Percentiles rank a stretch among this genome's conserved stretches.
phyloP scores from a whole-genome alignment of 352 stramenopile genomes.

The Globisporangium abappressorium region DNA sequence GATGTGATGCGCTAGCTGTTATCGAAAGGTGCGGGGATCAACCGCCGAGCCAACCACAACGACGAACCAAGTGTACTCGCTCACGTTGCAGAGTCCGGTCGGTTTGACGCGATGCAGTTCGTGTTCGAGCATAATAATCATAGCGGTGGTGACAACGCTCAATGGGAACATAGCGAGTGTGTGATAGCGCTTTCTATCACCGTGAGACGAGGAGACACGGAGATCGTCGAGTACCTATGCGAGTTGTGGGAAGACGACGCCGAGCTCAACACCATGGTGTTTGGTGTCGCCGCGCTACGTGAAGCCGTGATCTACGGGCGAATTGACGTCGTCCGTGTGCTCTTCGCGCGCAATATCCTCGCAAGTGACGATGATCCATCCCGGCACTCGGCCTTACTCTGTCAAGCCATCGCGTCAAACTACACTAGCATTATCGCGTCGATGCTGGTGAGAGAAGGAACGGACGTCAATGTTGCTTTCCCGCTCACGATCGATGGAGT shows the following conservation, averaged over 20 bases:
- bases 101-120: neutral
- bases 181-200: neutral
- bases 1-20: constrained; percentile 2
- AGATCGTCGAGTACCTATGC: constrained; percentile 5
- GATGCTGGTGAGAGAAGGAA: neutral
- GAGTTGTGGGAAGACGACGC: neutral
- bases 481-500: neutral
- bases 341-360: neutral
- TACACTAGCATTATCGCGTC: neutral
- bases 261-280: neutral
- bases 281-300: neutral
- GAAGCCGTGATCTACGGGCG: neutral
- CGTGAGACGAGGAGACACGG: neutral
- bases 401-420: neutral
- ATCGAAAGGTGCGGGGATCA: neutral
- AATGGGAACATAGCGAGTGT: neutral
- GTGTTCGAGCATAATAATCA: neutral
- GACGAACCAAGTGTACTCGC: neutral
- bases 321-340: neutral
- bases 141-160: neutral
- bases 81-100: neutral
- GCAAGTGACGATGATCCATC: neutral
- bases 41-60: neutral
- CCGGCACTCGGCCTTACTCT: neutral
- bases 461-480: neutral